Percentiles rank a stretch among this genome's conserved stretches.
Evolutionary conservation across 495 filamentous ascomycete genomes (phyloP).

Genomic region (Xylaria acuta): DNA sequence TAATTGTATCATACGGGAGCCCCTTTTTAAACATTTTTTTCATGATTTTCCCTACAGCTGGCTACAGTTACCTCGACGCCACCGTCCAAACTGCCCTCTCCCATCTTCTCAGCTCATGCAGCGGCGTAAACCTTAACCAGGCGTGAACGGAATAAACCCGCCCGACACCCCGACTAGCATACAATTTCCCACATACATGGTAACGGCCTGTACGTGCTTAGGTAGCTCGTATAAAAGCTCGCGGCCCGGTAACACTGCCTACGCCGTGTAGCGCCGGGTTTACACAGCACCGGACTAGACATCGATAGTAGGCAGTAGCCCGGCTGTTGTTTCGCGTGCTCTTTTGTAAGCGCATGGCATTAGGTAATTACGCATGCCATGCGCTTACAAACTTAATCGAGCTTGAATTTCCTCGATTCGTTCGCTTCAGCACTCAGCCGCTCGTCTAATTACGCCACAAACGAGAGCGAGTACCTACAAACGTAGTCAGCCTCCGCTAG

Average conservation of each 20-base stretch:
- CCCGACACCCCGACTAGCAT: background rate
- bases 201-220: too few species aligned
- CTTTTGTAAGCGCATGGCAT: background rate
- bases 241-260: background rate
- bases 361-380: background rate
- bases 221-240: constrained; percentile 5
- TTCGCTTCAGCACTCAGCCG: background rate
- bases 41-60: background rate
- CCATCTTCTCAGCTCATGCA: background rate
- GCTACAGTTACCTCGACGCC: background rate
- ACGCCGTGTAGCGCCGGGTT: constrained; percentile 16
- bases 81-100: background rate
- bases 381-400: background rate
- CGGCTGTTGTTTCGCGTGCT: background rate
- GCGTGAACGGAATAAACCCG: background rate
- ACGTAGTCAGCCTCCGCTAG: too few species aligned
- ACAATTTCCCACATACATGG: background rate
- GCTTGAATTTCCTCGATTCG: background rate
- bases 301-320: background rate
- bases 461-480: too few species aligned
- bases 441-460: background rate
- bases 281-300: constrained; percentile 4
- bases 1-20: background rate
- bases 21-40: background rate
- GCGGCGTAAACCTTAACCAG: background rate